phyloP scores from a whole-genome alignment of 768 basidiomycete genomes.

The Daedaleopsis nitida region DNA sequence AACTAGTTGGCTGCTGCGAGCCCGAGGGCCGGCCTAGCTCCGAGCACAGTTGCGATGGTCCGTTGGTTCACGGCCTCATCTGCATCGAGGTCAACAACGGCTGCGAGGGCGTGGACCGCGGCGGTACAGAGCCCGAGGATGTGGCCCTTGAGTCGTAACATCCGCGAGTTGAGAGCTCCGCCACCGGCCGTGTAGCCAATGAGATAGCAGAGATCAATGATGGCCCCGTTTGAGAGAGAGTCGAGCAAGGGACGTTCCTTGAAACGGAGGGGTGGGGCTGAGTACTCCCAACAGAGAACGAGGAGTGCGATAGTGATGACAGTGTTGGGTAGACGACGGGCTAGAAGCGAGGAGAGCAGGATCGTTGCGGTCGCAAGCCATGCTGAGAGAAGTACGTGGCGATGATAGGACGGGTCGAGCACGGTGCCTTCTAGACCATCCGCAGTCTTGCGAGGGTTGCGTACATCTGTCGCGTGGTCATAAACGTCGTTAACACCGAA shows the following conservation, averaged over 20 bases:
- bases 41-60: constrained; percentile 11
- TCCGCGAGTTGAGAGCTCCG: neutral
- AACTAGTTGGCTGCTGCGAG: constrained; percentile 7
- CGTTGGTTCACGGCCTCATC: constrained; percentile 7
- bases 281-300: constrained; percentile 9
- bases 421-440: constrained; percentile 14
- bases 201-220: constrained; percentile 11
- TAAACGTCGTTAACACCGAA: constrained; percentile 18
- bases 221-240: constrained; percentile 11
- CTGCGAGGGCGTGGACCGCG: constrained; percentile 12
- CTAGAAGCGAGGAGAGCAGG: neutral
- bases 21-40: neutral
- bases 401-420: constrained; percentile 3
- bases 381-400: neutral
- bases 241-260: constrained; percentile 13
- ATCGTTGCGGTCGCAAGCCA: neutral
- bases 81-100: constrained; percentile 7
- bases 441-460: constrained; percentile 10
- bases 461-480: constrained; percentile 12
- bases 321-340: neutral
- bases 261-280: constrained; percentile 9
- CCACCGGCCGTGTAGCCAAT: constrained; percentile 9
- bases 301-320: neutral
- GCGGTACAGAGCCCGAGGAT: constrained; percentile 10
- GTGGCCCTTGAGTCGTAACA: neutral